A percentile compares a stretch with the other conserved stretches of the same genome.
These are phyloP conservation scores for Paramecium biaurelia DNA, from an alignment of 73 alveolate genomes.

Conservation along the genomic window DNA sequence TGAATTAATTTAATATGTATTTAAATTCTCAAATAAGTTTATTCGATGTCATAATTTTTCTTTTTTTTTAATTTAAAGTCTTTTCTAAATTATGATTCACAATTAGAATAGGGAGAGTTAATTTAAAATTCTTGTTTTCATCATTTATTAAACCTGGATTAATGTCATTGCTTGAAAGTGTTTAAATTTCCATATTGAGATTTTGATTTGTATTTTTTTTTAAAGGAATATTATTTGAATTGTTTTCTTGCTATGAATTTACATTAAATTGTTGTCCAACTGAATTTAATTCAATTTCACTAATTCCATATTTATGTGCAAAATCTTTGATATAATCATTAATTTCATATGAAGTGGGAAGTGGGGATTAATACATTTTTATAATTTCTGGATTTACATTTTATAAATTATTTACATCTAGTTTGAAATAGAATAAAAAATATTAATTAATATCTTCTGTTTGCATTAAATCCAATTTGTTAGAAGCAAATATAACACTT, in stretches of 20 bases:
- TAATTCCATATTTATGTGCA: neutral
- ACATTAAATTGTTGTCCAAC: neutral
- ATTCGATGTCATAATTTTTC: neutral
- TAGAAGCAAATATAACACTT: constrained; percentile 7
- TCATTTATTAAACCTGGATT: neutral
- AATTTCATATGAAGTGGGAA: neutral
- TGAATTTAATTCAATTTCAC: neutral
- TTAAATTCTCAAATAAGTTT: neutral
- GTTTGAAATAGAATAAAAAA: constrained; percentile 12
- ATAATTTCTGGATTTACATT: neutral
- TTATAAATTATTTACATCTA: neutral
- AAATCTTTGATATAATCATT: neutral
- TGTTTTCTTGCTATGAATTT: neutral
- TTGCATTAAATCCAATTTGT: neutral
- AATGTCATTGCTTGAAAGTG: too few relatives aligned
- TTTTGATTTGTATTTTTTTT: neutral
- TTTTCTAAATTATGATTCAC: too few relatives aligned
- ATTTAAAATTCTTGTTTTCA: neutral
- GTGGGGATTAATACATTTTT: neutral
- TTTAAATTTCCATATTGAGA: neutral
- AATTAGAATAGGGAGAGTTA: neutral
- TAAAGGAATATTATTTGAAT: neutral
- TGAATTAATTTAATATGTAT: too few relatives aligned
- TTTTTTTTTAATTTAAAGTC: neutral
- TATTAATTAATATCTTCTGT: neutral